Evolutionary conservation across 2,329 filamentous ascomycete genomes (phyloP).

Genomic region (Lasiodiplodia citricola): DNA sequence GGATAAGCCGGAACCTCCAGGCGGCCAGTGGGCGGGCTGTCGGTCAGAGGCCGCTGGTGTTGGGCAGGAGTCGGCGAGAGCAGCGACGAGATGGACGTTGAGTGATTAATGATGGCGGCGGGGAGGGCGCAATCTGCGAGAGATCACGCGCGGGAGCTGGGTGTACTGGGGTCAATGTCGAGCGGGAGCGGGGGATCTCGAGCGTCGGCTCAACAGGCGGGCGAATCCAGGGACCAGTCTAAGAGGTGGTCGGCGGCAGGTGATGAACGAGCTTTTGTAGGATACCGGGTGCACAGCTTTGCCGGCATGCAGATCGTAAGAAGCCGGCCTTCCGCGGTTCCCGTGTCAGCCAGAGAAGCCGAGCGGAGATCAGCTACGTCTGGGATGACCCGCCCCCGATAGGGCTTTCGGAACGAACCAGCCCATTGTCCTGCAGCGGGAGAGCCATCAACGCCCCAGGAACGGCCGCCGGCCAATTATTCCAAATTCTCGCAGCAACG

Average conservation of each 20-base stretch:
- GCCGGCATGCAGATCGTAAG: conserved; percentile 24
- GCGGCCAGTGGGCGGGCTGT: conserved; percentile 23
- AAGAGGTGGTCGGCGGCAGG: conserved; percentile 15
- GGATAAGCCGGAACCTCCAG: conserved; percentile 24
- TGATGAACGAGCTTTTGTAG: conserved; percentile 24
- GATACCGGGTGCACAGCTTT: conserved; percentile 21
- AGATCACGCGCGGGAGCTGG: conserved; percentile 20
- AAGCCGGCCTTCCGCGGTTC: conserved; percentile 26
- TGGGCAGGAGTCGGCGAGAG: conserved; percentile 23
- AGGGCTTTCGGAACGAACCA: background rate
- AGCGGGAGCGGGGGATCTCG: no score
- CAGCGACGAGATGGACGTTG: conserved; percentile 27
- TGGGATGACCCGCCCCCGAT: conserved; percentile 15
- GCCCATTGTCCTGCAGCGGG: background rate
- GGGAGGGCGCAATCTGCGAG: conserved; percentile 21
- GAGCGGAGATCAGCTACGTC: conserved; percentile 1
- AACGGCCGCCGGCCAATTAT: conserved; percentile 3
- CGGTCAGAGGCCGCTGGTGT: conserved; percentile 14
- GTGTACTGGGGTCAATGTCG: background rate
- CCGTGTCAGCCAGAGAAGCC: conserved; percentile 10
- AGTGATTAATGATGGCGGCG: conserved; percentile 26
- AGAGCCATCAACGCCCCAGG: background rate
- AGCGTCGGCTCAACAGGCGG: conserved; percentile 15
- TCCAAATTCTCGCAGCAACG: conserved; percentile 22
- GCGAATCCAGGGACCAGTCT: conserved; percentile 9